Conservation (phyloP, 805 yeast species). For the Alloascoidea hylecoeti region DNA sequence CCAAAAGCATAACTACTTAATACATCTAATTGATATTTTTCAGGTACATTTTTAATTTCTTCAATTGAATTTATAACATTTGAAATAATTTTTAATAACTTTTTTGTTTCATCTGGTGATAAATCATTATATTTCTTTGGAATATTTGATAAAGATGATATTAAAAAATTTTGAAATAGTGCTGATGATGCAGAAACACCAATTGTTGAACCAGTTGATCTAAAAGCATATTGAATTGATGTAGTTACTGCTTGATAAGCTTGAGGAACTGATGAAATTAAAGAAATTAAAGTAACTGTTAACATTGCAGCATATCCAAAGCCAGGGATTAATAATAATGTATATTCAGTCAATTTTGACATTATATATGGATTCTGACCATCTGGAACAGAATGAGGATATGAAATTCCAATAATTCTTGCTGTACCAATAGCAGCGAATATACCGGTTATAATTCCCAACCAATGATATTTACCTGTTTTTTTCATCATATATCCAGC, state of each 20-base stretch:
- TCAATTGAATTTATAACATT: conserved; percentile 37
- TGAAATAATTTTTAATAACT: conserved; percentile 15
- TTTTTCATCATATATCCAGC: conserved; percentile 54
- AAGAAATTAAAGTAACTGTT: conserved; percentile 58
- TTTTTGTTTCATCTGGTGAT: conserved; percentile 12
- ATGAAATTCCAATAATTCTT: conserved; percentile 14
- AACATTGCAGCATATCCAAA: conserved; percentile 52
- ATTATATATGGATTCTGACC: conserved; percentile 8
- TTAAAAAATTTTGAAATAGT: conserved; percentile 39
- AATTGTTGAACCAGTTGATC: conserved; percentile 77
- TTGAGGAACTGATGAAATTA: conserved; percentile 61
- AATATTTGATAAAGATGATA: conserved; percentile 13
- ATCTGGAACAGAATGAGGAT: conserved; percentile 4
- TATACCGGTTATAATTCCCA: conserved; percentile 27
- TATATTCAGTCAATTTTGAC: conserved; percentile 22
- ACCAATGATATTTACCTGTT: conserved; percentile 49
- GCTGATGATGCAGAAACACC: conserved; percentile 66
- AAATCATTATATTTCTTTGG: conserved; percentile 11
- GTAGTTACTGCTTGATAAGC: conserved; percentile 75
- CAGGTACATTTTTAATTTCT: conserved; percentile 33
- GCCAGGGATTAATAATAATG: conserved; percentile 39
- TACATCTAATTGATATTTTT: conserved; percentile 24
- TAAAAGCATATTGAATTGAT: conserved; percentile 77
- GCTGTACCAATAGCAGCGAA: conserved; percentile 32
- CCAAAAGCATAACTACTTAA: conserved; percentile 31